Evolutionary conservation across 805 yeast genomes (phyloP), one percentile per base, ranked within the genome.

Genomic region (Yarrowia yakushimensis): DNA sequence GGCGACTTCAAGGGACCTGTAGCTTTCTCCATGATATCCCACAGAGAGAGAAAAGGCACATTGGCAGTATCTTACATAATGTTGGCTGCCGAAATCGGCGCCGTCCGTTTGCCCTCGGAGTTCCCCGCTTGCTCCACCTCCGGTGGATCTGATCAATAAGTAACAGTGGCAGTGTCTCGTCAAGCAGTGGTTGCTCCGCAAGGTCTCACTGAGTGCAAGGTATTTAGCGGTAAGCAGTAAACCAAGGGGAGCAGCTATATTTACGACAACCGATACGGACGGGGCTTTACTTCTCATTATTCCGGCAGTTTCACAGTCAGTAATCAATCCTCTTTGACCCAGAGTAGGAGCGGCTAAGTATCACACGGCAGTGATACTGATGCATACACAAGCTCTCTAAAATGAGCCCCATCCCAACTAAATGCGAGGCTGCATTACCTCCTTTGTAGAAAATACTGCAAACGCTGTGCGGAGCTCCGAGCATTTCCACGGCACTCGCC

Each of bases 341-440:
- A n/a, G 50, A 17, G 25, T 27, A 28, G 28, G 52, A 30, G 52
- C 52, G 52, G 52, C 52, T 45, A 45, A 41, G 45, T 41, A 37
- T 4, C 42, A 37, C n/a, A 25, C 22, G 4, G 10, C 34, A 13
- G 37, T 11, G n/a, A 23, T 25, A 25, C 27, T 22, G 18, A 36
- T 18, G 18, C 41, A 23, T 18, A 36, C 20, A 23, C 25, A 15
- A 15, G 25, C 42, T 7, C 6, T 22, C 28, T 23, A 15, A 41
- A 41, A 18, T 4, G 17, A 17, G 31, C 18, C 20, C 11, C 10
- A 34, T 8, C 5, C 22, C 41, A 36, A 36, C 41, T 36, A 36
- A 18, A 36, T 3, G 2, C 20, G 23, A 18, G 41, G 41, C 2
- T 36, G 22, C 13, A 9, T 36, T 36, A 9, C 41, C 10, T 36